Conservation (phyloP, 257 asterid species). For the Solanum paucissectum region DNA sequence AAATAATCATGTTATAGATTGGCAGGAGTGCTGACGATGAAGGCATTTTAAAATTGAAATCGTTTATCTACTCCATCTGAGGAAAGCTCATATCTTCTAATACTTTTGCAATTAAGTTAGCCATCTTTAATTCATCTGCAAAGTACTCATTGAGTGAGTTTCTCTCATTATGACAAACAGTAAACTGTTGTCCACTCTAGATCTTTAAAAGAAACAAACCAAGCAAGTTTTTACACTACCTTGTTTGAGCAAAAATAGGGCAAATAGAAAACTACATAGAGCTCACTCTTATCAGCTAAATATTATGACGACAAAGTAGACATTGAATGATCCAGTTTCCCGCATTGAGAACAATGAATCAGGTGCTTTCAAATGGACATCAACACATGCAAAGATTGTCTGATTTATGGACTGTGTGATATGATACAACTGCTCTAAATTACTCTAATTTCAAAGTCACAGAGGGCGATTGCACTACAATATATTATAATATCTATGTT, state of each 20-base stretch:
- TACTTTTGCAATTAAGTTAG: neutral
- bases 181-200: neutral
- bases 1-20: too few species aligned
- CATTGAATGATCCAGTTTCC: neutral
- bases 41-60: neutral
- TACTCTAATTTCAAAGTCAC: neutral
- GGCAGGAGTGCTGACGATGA: neutral
- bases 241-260: neutral
- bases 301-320: neutral
- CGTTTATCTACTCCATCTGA: too few species aligned
- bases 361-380: neutral
- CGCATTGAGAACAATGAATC: too few species aligned
- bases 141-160: neutral
- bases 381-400: neutral
- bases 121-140: neutral
- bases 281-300: neutral
- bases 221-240: neutral
- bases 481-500: neutral
- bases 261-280: neutral
- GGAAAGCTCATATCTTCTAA: neutral
- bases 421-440: neutral
- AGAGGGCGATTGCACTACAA: neutral
- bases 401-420: neutral
- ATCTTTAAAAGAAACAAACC: too few species aligned
- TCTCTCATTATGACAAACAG: neutral